Base-by-base conservation (phyloP, 2,329 filamentous ascomycete species). In the Paracorniculantispora psalliotae region DNA sequence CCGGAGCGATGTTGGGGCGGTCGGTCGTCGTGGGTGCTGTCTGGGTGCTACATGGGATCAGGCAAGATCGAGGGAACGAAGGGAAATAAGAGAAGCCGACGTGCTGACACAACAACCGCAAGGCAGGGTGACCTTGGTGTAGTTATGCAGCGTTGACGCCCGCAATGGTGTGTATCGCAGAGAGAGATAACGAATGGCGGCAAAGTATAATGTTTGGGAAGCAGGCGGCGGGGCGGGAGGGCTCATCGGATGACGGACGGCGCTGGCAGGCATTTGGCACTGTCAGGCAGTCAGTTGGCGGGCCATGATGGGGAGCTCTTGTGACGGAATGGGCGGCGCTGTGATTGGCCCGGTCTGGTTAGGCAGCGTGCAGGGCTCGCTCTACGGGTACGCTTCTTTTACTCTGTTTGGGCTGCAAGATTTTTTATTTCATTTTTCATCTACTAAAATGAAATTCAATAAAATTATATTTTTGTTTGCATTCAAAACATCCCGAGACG, bases 221-320 rank as follows among this genome's bases (percentile, higher is more conserved):
- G 25, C 28, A 41, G 26, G 39, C 48, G 30, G 56, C 39, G 48
- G 56, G 56, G 56, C 47, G 47, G n/a, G 41, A 59, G 28, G 35
- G 47, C 55, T 59, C 48, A 47, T 52, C 39, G 56, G 56, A 59
- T 52, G 56, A 52, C 47, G 39, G 47, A 48, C 56, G n/a, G n/a
- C n/a, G n/a, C n/a, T n/a, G n/a, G n/a, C n/a, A n/a, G n/a, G n/a
- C n/a, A n/a, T n/a, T n/a, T n/a, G n/a, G n/a, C n/a, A n/a, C n/a
- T n/a, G n/a, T n/a, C n/a, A n/a, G n/a, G n/a, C n/a, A n/a, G n/a
- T n/a, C n/a, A n/a, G n/a, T n/a, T 52, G 48, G 47, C 28, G 30
- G 28, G 37, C 28, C 56, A 39, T 37, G 48, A 59, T 59, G 48
- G 48, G 30, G 48, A 59, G 56, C 48, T 47, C 56, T 52, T 52